Evolutionary conservation across 371 early-diverging fungal genomes (phyloP).

Genomic region (Mucor piriformis): DNA sequence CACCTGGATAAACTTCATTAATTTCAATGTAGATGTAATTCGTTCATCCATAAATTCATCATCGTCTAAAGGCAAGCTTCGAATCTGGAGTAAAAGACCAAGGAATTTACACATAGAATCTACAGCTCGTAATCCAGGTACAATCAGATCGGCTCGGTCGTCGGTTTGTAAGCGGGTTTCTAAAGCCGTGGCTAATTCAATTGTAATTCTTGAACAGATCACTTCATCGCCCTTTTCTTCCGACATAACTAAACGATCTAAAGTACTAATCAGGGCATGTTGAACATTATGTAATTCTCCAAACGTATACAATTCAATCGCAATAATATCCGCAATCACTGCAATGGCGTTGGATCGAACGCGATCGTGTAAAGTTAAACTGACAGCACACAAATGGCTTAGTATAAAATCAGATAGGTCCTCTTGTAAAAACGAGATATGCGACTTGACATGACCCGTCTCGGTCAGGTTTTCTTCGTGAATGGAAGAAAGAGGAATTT

Average conservation of each 20-base stretch:
- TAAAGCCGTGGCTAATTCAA: constrained; percentile 34
- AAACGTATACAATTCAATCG: constrained; percentile 59
- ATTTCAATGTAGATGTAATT: constrained; percentile 61
- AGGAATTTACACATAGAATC: constrained; percentile 60
- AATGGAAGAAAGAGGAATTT: constrained; percentile 9
- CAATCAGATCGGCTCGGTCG: constrained; percentile 24
- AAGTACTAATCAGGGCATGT: constrained; percentile 60
- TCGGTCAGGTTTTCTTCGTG: constrained; percentile 19
- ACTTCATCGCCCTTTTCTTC: constrained; percentile 59
- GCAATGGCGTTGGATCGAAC: constrained; percentile 57
- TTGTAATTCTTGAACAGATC: constrained; percentile 37
- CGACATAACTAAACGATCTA: constrained; percentile 64
- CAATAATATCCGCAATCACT: constrained; percentile 66
- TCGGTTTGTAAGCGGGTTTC: constrained; percentile 31
- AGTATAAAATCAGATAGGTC: constrained; percentile 61
- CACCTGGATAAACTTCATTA: constrained; percentile 67
- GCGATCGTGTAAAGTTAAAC: constrained; percentile 62
- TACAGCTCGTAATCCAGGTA: constrained; percentile 44
- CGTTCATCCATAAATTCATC: constrained; percentile 71
- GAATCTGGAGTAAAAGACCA: constrained; percentile 57
- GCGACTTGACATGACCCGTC: background rate
- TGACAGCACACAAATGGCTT: constrained; percentile 62
- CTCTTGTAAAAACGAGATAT: constrained; percentile 39
- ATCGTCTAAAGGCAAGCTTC: constrained; percentile 60
- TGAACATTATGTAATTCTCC: constrained; percentile 60